Conservation (phyloP, 2,329 filamentous ascomycete genomes). For the Lasiodiplodia gonubiensis region DNA sequence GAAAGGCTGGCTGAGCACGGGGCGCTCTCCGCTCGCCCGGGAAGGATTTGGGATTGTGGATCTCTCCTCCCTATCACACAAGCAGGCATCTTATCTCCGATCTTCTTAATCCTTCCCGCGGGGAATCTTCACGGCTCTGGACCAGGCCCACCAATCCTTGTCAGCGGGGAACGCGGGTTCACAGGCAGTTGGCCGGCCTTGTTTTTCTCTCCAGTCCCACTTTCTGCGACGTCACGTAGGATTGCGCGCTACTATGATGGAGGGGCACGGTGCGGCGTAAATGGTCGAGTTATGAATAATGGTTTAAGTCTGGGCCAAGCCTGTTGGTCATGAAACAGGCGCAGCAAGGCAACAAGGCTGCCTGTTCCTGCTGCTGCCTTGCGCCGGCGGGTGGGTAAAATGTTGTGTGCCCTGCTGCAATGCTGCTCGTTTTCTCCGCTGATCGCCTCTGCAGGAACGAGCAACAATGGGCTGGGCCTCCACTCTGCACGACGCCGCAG, state of each 20-base stretch:
- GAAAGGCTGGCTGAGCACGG: neutral
- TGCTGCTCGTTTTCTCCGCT: neutral
- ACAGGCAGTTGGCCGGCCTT: neutral
- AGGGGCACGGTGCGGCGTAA: no score
- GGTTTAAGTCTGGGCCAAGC: no score
- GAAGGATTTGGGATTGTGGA: neutral
- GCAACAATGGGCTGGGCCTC: neutral
- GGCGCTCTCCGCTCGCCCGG: neutral
- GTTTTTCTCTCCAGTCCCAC: neutral
- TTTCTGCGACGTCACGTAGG: neutral
- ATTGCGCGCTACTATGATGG: neutral
- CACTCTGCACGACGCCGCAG: neutral
- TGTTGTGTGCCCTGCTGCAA: neutral
- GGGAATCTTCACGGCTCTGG: neutral
- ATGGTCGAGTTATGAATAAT: no score
- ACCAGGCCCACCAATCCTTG: neutral
- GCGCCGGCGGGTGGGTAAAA: neutral
- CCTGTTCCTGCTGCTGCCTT: neutral
- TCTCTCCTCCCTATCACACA: neutral
- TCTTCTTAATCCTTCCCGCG: neutral
- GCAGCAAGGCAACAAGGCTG: no score
- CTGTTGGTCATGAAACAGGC: no score
- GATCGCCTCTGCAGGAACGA: neutral
- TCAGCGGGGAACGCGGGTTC: neutral
- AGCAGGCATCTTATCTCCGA: constrained; percentile 19